These are phyloP conservation scores for Plantago coronopus DNA, from an alignment of 305 asterid species.

Conservation along the genomic window DNA sequence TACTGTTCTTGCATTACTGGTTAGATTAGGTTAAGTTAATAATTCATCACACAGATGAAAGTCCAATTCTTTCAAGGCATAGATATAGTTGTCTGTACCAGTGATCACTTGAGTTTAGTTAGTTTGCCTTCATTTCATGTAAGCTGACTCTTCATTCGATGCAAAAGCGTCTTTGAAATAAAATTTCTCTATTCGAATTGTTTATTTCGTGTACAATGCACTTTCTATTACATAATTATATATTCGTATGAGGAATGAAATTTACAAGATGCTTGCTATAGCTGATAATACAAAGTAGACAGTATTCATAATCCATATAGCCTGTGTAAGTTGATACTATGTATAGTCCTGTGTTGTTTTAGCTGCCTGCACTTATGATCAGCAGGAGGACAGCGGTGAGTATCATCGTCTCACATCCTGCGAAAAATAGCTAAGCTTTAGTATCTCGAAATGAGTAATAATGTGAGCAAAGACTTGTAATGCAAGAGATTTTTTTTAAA, in stretches of 20 bases:
- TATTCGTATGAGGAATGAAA: slow-evolving; percentile 1
- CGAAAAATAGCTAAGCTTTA: background rate
- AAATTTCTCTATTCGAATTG: too few relatives aligned
- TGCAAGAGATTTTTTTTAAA: too few relatives aligned
- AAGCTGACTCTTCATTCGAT: too few relatives aligned
- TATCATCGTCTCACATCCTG: slow-evolving; percentile 12
- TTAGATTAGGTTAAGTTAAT: background rate
- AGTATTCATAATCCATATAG: background rate
- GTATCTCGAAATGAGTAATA: background rate
- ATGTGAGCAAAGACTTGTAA: too few relatives aligned
- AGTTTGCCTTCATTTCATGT: background rate
- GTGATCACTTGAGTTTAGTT: background rate
- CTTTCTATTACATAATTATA: too few relatives aligned
- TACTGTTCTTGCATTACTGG: background rate
- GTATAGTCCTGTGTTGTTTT: slow-evolving; percentile 1
- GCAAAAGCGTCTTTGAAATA: too few relatives aligned
- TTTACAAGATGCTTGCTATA: background rate
- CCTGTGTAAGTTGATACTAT: background rate
- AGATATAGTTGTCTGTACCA: background rate
- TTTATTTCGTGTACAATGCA: too few relatives aligned
- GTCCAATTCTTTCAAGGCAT: slow-evolving; percentile 2
- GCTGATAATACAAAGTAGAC: background rate
- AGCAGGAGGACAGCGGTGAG: background rate
- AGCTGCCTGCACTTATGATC: background rate
- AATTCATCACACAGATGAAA: background rate